Evolutionary conservation across 495 filamentous ascomycete genomes (phyloP), one percentile per base, ranked within the genome.

Genomic region (Tuber calosporum): DNA sequence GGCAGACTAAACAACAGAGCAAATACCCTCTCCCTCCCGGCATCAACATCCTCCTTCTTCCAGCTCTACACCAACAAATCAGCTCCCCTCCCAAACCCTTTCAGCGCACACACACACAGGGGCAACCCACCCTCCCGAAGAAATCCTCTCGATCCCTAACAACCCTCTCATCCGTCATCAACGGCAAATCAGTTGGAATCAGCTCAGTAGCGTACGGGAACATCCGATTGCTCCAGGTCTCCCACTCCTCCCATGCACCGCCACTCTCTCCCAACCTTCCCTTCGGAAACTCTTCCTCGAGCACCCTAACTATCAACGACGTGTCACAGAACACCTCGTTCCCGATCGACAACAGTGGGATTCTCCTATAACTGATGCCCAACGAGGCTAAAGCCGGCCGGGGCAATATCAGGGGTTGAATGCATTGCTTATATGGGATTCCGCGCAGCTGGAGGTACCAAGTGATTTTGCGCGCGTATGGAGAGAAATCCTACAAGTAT

Each of bases 291-390:
- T 82, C 79, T 1, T 80, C 72, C 77, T 90, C 87, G 13, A 91
- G 86, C 73, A 87, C 87, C 0, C 74, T 75, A 36, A 92, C 75
- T 70, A 91, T 91, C 34, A 90, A 84, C 30, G 85, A 85, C 6
- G 87, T 87, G 81, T 90, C 87, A 74, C 85, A 84, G 83, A 87
- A 88, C 70, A 89, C 79, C 71, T 86, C 83, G 8, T 85, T 83
- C 42, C 87, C 88, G 72, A 88, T 87, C 40, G 87, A 78, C 68
- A 91, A 77, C 69, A 92, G 73, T 4, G 90, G 90, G 69, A 91
- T 90, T 67, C 90, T 88, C 0, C 89, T 86, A 83, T 92, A 89
- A 7, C 81, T 77, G 75, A 90, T 84, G n/a, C 87, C 86, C 0
- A 91, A 82, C 7, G 80, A 80, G 48, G 82, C 76, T 36, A 91